A percentile compares a stretch with the other conserved stretches of the same genome.
phyloP scores from a whole-genome alignment of 2,329 filamentous ascomycete species.

The Xylaria sp. region DNA sequence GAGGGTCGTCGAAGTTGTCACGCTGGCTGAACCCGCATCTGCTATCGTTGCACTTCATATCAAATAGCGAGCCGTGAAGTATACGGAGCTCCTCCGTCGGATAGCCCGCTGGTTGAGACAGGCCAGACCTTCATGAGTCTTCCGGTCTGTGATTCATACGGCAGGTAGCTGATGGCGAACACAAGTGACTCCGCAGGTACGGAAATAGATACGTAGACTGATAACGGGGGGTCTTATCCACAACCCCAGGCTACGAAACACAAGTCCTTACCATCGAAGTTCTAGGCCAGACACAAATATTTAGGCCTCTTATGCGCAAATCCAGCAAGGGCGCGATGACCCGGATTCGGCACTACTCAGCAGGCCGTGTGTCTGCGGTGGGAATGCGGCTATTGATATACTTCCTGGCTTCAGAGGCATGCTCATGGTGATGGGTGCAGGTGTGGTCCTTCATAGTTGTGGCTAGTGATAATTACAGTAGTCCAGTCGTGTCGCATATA shows the following conservation, averaged over 20 bases:
- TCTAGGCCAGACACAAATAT: conserved; percentile 85
- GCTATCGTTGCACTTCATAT: conserved; percentile 77
- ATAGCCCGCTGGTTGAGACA: conserved; percentile 78
- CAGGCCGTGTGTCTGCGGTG: conserved; percentile 83
- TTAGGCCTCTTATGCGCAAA: conserved; percentile 69
- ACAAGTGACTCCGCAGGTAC: not conserved
- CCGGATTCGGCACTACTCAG: conserved; percentile 77
- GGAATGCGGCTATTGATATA: conserved; percentile 41
- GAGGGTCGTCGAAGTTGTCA: conserved; percentile 80
- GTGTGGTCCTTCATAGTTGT: not conserved
- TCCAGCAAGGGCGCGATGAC: conserved; percentile 80
- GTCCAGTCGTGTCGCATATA: not conserved
- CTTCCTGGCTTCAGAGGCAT: conserved; percentile 31
- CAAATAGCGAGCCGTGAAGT: conserved; percentile 85
- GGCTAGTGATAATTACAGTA: not conserved
- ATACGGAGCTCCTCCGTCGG: conserved; percentile 73
- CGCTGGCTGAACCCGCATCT: conserved; percentile 71
- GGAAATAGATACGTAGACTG: not conserved
- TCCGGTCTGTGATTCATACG: not conserved
- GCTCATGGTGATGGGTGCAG: not conserved
- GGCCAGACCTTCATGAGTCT: conserved; percentile 55
- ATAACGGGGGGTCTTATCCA: not conserved
- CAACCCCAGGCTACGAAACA: not conserved
- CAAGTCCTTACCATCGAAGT: conserved; percentile 75
- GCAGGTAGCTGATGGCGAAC: not conserved